Evolutionary conservation across 1,284 basidiomycete genomes (phyloP), one percentile per base, ranked within the genome.

Genomic region (Anthracocystis setariae): DNA sequence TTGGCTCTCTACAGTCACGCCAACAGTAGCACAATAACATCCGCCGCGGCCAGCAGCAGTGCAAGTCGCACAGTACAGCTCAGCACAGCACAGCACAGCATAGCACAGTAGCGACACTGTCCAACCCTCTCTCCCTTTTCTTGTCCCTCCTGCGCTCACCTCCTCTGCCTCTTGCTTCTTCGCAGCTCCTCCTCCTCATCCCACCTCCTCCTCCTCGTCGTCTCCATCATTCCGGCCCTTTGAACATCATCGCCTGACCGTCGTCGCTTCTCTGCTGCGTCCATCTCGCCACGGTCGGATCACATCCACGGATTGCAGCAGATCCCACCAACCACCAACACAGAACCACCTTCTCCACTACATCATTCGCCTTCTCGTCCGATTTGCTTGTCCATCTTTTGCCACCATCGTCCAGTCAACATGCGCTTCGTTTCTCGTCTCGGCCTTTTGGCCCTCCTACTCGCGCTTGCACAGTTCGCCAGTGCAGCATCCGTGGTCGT

Each of bases 361-460:
- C n/a, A n/a, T n/a, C n/a, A n/a, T n/a, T n/a, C n/a, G n/a, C 29
- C 29, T 29, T 29, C 5, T 29, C 29, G 5, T 12, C 12, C 29
- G 7, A 29, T 12, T 29, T 29, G n/a, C n/a, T n/a, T 29, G 29
- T 29, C 29, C 29, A 5, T 29, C 29, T 29, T 12, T n/a, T n/a
- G n/a, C n/a, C n/a, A n/a, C n/a, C n/a, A n/a, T n/a, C n/a, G n/a
- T n/a, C n/a, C n/a, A n/a, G 13, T 15, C 45, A 65, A 17, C n/a
- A 64, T 72, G 63, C 46, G 42, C 12, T 38, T 55, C 10, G 2
- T 27, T 4, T 39, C 25, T 7, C 33, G 53, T 25, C 5, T 59
- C 39, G 44, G 51, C 53, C 58, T 61, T 18, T 9, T 65, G 48
- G 54, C 62, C 49, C 47, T 46, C 20, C 27, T 68, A 20, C 49